Base-by-base conservation (phyloP, 1,284 basidiomycete genomes). In the Pseudozyma sp. region DNA sequence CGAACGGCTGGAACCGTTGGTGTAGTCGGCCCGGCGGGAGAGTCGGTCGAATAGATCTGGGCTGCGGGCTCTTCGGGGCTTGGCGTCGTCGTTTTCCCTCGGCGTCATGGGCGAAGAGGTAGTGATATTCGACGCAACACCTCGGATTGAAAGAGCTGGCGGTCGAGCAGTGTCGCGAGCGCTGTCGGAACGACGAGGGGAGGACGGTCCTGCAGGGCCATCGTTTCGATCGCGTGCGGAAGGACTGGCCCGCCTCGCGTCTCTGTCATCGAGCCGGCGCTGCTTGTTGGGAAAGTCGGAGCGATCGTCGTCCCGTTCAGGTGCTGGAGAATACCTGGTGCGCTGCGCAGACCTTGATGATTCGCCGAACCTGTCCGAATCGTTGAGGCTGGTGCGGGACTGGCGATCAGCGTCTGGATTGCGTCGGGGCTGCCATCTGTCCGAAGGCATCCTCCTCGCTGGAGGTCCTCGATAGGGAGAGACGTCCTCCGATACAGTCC, bases 1-100 rank as follows among this genome's bases (percentile, higher is more conserved):
- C 11, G 49, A 39, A 19, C 54, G 58, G 24, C 33, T 49, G 2
- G 65, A 61, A 34, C 54, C 59, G 33, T 61, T 61, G 37, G 42
- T 42, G 19, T 61, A 50, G 43, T 70, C 50, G 17, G 19, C 43
- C n/a, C 60, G 64, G 30, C 55, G 50, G 11, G 40, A 31, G 44
- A 72, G 53, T 24, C 69, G 55, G 35, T 67, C 69, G 24, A 72
- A 54, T 5, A 72, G 55, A 35, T 72, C 69, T 24, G 64, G 64
- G 42, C 59, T 67, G 17, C 56, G 58, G 34, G 52, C 56, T 49
- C 55, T 34, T 13, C 59, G 40, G 7, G 50, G 43, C 37, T 48
- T 48, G 4, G 4, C 24, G 7, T 58, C 54, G 16, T 62, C 55
- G 8, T 31, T 33, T 3, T 54, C 49, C 33, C 37, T 43, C 35